Evolutionary conservation across 164 flowering plant genomes (phyloP), one percentile per base, ranked within the genome.

Genomic region (Echeveria elegans): DNA sequence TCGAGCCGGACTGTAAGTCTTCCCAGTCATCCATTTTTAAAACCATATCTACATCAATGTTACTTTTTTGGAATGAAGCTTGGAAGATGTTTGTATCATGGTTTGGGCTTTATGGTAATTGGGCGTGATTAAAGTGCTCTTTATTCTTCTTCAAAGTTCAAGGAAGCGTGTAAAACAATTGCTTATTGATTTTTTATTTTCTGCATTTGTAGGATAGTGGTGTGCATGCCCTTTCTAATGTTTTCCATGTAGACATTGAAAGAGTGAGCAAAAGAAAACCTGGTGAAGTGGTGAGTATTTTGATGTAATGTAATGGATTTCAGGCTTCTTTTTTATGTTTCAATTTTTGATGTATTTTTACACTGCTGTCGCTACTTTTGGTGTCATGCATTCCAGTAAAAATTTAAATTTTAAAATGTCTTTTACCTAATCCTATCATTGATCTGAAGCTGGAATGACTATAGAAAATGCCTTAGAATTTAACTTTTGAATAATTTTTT

Each of bases 251-350:
- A 5, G 99, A 94, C 69, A 82, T 89, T 47, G 99, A 91, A 73
- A 88, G 97, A 67, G 82, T 86, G 60, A 94, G 99, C 84, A 91
- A 88, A 81, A 83, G 97, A 73, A 91, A 84, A 73, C 99, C 96
- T 65, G 96, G 89, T 71, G 99, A 89, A 82, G 87, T 88, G 90
- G 98, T 94, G 79, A 64, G 68, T 62, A 26, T 28, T n/a, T n/a
- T n/a, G n/a, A n/a, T 38, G n/a, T 5, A 40, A 62, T 29, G 40
- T 63, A 16, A 32, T 7, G 7, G 1, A 24, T 62, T 31, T n/a
- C 40, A 28, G 32, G 65, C 47, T 26, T 59, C 45, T 34, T 4
- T 56, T 23, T 24, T 30, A 29, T n/a, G 9, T 32, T 37, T 28
- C 66, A 16, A 30, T 21, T 6, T 12, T 63, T 6, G 2, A 18